Percentiles rank a stretch among this genome's conserved stretches.
phyloP scores from a whole-genome alignment of 1,284 basidiomycete species.

The Apiotrichum gamsii region DNA sequence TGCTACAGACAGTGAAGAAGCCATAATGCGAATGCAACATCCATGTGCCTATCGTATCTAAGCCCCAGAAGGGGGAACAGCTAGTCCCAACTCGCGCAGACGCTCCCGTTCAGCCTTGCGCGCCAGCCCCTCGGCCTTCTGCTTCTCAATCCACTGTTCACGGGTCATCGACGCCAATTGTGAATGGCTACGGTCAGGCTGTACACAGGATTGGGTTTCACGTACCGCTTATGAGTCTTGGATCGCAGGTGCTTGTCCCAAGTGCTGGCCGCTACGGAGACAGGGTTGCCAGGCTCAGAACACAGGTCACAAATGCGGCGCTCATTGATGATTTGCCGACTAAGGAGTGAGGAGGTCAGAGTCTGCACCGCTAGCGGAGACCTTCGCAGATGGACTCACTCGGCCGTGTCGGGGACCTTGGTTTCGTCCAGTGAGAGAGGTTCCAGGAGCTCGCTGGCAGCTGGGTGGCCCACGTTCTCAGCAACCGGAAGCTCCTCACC shows the following conservation, averaged over 20 bases:
- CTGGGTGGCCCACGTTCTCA: constrained; percentile 52
- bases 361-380: too few species aligned
- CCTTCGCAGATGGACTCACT: constrained; percentile 38
- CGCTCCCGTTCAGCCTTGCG: constrained; percentile 20
- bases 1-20: too few species aligned
- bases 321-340: constrained; percentile 58
- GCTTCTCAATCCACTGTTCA: constrained; percentile 22
- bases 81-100: background rate
- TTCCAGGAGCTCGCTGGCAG: constrained; percentile 54
- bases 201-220: too few species aligned
- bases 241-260: constrained; percentile 62
- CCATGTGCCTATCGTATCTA: too few species aligned
- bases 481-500: constrained; percentile 57
- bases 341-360: constrained; percentile 12
- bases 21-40: too few species aligned
- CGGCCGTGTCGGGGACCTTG: constrained; percentile 35
- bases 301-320: constrained; percentile 66
- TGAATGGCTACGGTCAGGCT: background rate
- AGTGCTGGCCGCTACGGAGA: constrained; percentile 65
- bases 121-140: constrained; percentile 16
- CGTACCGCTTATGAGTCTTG: constrained; percentile 54
- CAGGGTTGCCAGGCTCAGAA: constrained; percentile 60
- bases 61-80: too few species aligned
- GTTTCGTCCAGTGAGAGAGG: constrained; percentile 41
- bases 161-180: constrained; percentile 1